Conservation (phyloP, 352 stramenopile genomes). For the Globisporangium rhizosaccharum region DNA sequence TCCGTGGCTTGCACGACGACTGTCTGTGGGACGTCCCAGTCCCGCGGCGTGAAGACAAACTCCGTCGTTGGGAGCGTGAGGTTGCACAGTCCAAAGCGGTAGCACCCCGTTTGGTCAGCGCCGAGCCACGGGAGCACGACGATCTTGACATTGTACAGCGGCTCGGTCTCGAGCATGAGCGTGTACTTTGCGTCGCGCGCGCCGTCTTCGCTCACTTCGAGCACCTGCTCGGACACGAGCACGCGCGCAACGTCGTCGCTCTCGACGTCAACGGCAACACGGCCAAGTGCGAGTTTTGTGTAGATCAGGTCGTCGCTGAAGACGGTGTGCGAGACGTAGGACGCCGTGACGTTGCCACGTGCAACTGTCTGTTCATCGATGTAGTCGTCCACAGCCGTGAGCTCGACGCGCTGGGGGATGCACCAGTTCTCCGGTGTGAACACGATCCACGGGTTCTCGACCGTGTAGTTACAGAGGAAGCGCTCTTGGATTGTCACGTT, state of each 20-base stretch:
- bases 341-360: slow-evolving; percentile 46
- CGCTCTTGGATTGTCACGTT: slow-evolving; percentile 61
- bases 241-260: slow-evolving; percentile 57
- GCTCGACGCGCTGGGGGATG: slow-evolving; percentile 38
- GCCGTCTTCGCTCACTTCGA: slow-evolving; percentile 61
- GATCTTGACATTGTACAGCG: slow-evolving; percentile 51
- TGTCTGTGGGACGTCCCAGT: slow-evolving; percentile 60
- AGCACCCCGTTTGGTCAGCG: slow-evolving; percentile 51
- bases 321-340: slow-evolving; percentile 52
- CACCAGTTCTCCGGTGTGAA: slow-evolving; percentile 74
- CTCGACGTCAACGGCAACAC: slow-evolving; percentile 43
- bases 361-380: slow-evolving; percentile 44
- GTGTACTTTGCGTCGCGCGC: slow-evolving; percentile 32
- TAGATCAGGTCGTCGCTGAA: slow-evolving; percentile 73
- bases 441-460: slow-evolving; percentile 66
- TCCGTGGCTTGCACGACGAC: slow-evolving; percentile 54
- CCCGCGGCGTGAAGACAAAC: slow-evolving; percentile 50
- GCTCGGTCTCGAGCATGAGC: slow-evolving; percentile 55
- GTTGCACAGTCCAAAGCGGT: slow-evolving; percentile 71
- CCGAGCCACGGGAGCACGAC: slow-evolving; percentile 64
- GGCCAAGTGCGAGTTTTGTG: slow-evolving; percentile 24
- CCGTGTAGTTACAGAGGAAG: slow-evolving; percentile 73
- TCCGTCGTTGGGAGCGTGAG: slow-evolving; percentile 45
- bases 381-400: slow-evolving; percentile 50
- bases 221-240: slow-evolving; percentile 44